Conservation (phyloP, 208 protist genomes). For the Blastocrithidia nonstop region DNA sequence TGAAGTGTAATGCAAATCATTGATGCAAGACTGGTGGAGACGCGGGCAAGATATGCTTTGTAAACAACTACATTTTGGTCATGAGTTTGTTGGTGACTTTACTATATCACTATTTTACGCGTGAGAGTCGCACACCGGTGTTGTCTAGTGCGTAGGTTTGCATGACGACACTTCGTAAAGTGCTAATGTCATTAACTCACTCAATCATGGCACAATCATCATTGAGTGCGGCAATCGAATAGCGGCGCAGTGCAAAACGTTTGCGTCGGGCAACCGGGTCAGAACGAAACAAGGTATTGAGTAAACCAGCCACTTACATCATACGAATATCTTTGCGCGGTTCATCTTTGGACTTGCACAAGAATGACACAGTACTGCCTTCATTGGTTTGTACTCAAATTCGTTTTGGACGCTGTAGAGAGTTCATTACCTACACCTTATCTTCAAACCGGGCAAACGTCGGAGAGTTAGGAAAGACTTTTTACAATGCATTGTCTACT, state of each 20-base stretch:
- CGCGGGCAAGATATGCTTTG: constrained; percentile 55
- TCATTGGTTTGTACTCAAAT: constrained; percentile 67
- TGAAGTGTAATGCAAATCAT: constrained; percentile 87
- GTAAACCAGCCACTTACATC: constrained; percentile 90
- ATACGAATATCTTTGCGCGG: constrained; percentile 91
- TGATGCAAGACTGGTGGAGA: constrained; percentile 84
- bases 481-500: neutral
- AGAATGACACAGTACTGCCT: constrained; percentile 59
- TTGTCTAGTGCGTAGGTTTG: constrained; percentile 60
- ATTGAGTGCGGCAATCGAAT: constrained; percentile 74
- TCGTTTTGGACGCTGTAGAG: constrained; percentile 87
- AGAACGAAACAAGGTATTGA: constrained; percentile 87
- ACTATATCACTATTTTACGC: constrained; percentile 53
- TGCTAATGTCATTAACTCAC: constrained; percentile 87
- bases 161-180: constrained; percentile 61
- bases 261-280: constrained; percentile 69
- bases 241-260: constrained; percentile 71
- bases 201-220: constrained; percentile 91
- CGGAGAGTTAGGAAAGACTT: constrained; percentile 33
- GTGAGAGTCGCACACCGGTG: constrained; percentile 31
- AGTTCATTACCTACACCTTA: constrained; percentile 68
- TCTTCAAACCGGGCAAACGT: constrained; percentile 67
- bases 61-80: constrained; percentile 55
- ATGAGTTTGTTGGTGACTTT: constrained; percentile 41
- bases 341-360: constrained; percentile 90